Conservation (phyloP, 441 rosid genomes). For the Syzygium syzygioides region DNA sequence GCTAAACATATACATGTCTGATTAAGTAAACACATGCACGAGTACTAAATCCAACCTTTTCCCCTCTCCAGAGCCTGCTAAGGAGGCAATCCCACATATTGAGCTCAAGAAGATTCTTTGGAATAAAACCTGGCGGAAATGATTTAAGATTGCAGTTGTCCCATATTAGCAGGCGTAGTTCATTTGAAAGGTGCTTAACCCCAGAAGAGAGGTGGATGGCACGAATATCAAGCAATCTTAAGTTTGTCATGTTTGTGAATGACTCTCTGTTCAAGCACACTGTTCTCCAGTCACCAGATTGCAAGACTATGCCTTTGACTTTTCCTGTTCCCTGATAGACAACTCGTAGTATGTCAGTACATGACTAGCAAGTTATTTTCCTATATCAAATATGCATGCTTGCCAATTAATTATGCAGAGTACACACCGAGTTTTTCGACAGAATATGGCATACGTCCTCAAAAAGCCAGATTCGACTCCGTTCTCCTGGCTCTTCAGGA, state of each 20-base stretch:
- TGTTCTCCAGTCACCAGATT: background rate
- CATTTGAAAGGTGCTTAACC: slow-evolving; percentile 11
- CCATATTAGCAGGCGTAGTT: slow-evolving; percentile 32
- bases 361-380: background rate
- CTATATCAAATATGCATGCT: background rate
- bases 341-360: background rate
- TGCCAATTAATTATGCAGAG: background rate
- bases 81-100: too few species aligned
- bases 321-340: background rate
- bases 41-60: too few species aligned
- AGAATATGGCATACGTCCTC: slow-evolving; percentile 1
- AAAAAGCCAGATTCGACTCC: slow-evolving; percentile 23
- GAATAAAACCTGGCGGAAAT: background rate
- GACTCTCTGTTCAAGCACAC: slow-evolving; percentile 6
- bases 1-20: too few species aligned
- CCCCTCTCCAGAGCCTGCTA: too few species aligned
- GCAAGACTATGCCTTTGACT: slow-evolving; percentile 19
- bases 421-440: background rate
- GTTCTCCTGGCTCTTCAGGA: slow-evolving; percentile 11
- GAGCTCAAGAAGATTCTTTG: too few species aligned
- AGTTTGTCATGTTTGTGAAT: slow-evolving; percentile 25
- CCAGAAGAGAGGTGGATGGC: slow-evolving; percentile 9
- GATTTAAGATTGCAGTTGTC: background rate
- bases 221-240: slow-evolving; percentile 22
- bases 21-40: too few species aligned